Base-by-base conservation (phyloP, 192 early-diverging fungal species). In the Umbelopsis sp. region DNA sequence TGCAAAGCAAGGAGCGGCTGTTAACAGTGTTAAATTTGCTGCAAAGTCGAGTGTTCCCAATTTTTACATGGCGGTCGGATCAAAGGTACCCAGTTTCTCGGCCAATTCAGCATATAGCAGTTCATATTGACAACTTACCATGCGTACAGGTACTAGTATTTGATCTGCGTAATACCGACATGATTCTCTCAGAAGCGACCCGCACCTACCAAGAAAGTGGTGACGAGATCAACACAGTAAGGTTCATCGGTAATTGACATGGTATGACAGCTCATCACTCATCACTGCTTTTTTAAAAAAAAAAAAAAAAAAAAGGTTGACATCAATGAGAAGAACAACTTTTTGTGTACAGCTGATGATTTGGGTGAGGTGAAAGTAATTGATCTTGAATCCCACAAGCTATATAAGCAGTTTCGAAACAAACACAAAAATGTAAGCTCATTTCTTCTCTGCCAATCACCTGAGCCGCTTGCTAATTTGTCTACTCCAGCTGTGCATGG, bases 201-300 rank as follows among this genome's bases (percentile, higher is more conserved):
- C 71, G 52, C 37, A 45, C 69, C 9, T 86, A 82, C 45, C 76
- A 78, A 2, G 81, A 77, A 37, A 80, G 78, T 50, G 70, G 70
- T 23, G 84, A 86, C 37, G 84, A 86, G 64, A 83, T 86, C 64
- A 84, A 86, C 30, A 71, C 77, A 44, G 84, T 82, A 77, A 68
- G 33, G 23, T 1, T 2, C 50, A 22, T 35, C 9, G 21, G 16
- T 0, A 30, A 30, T n/a, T 58, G 4, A 16, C 10, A 33, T 35
- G 58, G 16, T 20, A 16, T 18, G 2, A 69, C 23, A 21, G 23
- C 11, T 13, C 1, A 47, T 20, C 12, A 21, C 12, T 21, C 50
- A n/a, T 16, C 35, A 20, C 18, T 16, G 45, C 30, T 5, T 9
- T 30, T 15, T 23, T 21, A 74, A 20, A 3, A 25, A 16, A 23